Conservation (phyloP, 805 yeast genomes). For the Barnettozyma populi region DNA sequence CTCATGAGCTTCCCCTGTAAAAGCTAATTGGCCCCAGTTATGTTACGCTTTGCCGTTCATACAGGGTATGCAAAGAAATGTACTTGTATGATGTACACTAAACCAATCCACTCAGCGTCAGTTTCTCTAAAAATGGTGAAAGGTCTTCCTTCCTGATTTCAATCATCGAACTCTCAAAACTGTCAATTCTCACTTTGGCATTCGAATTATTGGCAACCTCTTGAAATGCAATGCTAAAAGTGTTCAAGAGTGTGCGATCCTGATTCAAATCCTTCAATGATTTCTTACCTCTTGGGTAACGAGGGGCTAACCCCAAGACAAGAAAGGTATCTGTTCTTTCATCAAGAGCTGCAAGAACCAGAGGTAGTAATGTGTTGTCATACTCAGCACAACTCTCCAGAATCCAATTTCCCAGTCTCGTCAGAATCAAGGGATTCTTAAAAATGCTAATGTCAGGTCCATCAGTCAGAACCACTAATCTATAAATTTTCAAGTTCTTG, state of each 20-base stretch:
- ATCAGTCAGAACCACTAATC: conserved; percentile 84
- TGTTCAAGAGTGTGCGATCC: conserved; percentile 54
- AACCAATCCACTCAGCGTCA: conserved; percentile 69
- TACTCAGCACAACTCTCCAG: conserved; percentile 87
- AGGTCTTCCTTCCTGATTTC: conserved; percentile 87
- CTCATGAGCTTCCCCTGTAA: too few species aligned
- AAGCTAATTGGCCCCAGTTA: too few species aligned
- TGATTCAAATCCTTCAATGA: conserved; percentile 27
- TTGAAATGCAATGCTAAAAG: conserved; percentile 89
- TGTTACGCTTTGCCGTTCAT: too few species aligned
- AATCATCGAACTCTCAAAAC: conserved; percentile 90
- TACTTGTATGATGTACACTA: conserved; percentile 11
- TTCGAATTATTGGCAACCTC: conserved; percentile 79
- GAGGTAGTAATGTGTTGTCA: conserved; percentile 56
- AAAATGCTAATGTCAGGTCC: conserved; percentile 78
- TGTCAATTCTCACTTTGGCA: conserved; percentile 86
- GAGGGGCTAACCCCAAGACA: conserved; percentile 86
- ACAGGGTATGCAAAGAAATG: background rate
- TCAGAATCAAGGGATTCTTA: conserved; percentile 78
- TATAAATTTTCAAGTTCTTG: conserved; percentile 71
- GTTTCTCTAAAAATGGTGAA: conserved; percentile 76
- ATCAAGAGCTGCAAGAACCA: conserved; percentile 82
- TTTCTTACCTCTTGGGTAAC: conserved; percentile 51
- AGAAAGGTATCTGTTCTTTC: conserved; percentile 68
- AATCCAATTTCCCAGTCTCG: conserved; percentile 86